Evolutionary conservation across 2,329 filamentous ascomycete species (phyloP).

Genomic region (Alternaria novae-zelandiae): DNA sequence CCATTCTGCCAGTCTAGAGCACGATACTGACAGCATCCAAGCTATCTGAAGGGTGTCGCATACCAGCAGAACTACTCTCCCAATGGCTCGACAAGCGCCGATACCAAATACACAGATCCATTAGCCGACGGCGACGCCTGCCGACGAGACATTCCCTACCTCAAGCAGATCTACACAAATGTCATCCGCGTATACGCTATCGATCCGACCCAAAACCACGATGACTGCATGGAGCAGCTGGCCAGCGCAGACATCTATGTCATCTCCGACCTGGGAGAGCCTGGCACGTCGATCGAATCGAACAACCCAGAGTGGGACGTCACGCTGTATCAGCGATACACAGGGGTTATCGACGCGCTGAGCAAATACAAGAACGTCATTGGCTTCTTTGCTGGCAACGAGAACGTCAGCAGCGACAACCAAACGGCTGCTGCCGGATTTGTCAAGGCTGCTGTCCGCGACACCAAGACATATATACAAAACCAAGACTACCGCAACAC

Average conservation of each 20-base stretch:
- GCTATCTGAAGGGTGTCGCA: constrained; percentile 88
- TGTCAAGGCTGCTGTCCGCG: constrained; percentile 96
- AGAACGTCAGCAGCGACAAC: constrained; percentile 85
- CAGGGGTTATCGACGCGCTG: constrained; percentile 79
- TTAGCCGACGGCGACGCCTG: constrained; percentile 75
- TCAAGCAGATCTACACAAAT: constrained; percentile 83
- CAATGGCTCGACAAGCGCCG: constrained; percentile 33
- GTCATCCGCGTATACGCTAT: constrained; percentile 91
- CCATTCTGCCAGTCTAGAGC: background rate
- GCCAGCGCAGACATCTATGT: constrained; percentile 91
- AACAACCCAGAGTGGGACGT: constrained; percentile 79
- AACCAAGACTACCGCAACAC: constrained; percentile 70
- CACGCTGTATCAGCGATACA: constrained; percentile 80
- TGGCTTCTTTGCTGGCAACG: constrained; percentile 98
- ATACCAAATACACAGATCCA: constrained; percentile 76
- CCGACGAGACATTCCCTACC: constrained; percentile 82
- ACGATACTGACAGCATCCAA: constrained; percentile 32
- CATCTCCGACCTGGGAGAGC: constrained; percentile 75
- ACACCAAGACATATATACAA: constrained; percentile 92
- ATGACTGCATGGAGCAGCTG: constrained; percentile 82
- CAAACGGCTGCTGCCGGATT: constrained; percentile 91
- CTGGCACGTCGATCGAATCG: constrained; percentile 77
- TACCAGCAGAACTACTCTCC: constrained; percentile 71
- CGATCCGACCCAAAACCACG: constrained; percentile 79
- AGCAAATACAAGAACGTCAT: constrained; percentile 86